A percentile compares a stretch with the other conserved stretches of the same genome.
phyloP scores from a whole-genome alignment of 2,329 filamentous ascomycete genomes.

The Westerdykella sp. region DNA sequence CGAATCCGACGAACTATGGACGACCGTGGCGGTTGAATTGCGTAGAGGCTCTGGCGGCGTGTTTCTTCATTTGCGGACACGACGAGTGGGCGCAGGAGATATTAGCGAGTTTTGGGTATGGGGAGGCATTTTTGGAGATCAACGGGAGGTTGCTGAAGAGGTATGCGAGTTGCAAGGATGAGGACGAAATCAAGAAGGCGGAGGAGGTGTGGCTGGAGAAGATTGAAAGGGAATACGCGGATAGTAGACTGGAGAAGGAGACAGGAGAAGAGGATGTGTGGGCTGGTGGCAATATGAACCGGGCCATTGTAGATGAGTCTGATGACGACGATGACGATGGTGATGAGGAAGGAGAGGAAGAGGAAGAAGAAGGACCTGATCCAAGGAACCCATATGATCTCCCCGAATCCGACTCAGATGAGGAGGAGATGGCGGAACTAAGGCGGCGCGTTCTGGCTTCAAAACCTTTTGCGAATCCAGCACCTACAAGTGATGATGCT shows the following conservation, averaged over 20 bases:
- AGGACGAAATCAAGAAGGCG: constrained; percentile 73
- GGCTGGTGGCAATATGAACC: constrained; percentile 86
- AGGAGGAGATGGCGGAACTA: constrained; percentile 89
- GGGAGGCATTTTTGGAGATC: constrained; percentile 81
- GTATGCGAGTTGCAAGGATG: constrained; percentile 78
- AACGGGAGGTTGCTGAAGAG: constrained; percentile 74
- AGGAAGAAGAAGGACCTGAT: constrained; percentile 40
- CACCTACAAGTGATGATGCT: constrained; percentile 22
- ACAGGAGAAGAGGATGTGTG: constrained; percentile 65
- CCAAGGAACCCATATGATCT: constrained; percentile 66
- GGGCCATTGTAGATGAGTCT: constrained; percentile 44
- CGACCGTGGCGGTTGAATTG: constrained; percentile 94
- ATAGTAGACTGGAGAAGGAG: constrained; percentile 63
- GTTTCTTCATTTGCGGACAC: constrained; percentile 89
- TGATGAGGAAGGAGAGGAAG: constrained; percentile 42
- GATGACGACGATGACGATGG: constrained; percentile 47
- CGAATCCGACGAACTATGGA: constrained; percentile 96
- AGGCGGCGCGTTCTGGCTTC: constrained; percentile 84
- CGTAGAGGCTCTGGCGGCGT: constrained; percentile 86
- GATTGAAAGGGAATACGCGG: constrained; percentile 81
- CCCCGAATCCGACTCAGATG: constrained; percentile 68
- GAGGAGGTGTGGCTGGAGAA: constrained; percentile 85
- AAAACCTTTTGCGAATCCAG: constrained; percentile 71
- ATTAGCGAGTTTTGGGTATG: constrained; percentile 80
- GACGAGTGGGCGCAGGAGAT: constrained; percentile 83